Evolutionary conservation across 129 eudicot species (phyloP).

Genomic region (Rutidosis leptorrhynchoides): DNA sequence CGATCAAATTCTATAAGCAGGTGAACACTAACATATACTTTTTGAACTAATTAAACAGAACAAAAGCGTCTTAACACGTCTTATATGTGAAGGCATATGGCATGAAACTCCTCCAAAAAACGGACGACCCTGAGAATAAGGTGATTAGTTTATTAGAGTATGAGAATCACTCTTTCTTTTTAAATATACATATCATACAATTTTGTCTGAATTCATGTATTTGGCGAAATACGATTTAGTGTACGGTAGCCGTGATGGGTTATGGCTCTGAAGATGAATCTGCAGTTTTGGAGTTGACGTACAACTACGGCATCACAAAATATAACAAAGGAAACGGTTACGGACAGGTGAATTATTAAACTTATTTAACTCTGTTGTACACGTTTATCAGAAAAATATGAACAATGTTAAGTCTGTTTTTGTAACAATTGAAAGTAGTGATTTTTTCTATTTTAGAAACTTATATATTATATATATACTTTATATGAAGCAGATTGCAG

Average conservation of each 20-base stretch:
- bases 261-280: conserved; percentile 86
- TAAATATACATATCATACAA: no score
- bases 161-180: conserved; percentile 4
- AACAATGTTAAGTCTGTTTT: neutral
- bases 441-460: neutral
- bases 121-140: conserved; percentile 80
- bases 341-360: conserved; percentile 55
- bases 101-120: conserved; percentile 72
- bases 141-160: conserved; percentile 29
- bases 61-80: neutral
- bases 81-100: conserved; percentile 68
- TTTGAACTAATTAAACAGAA: neutral
- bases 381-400: neutral
- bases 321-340: conserved; percentile 91
- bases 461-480: conserved; percentile 11
- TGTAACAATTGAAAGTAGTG: neutral
- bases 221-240: conserved; percentile 41
- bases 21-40: conserved; percentile 30
- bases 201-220: neutral
- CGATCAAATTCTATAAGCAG: conserved; percentile 71
- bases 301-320: conserved; percentile 79
- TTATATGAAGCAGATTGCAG: conserved; percentile 57
- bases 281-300: conserved; percentile 80
- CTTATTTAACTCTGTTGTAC: neutral
- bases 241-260: conserved; percentile 82